A percentile compares a stretch with the other conserved stretches of the same genome.
Conservation (phyloP, 495 filamentous ascomycete genomes). For the Penicillium crystallinum region DNA sequence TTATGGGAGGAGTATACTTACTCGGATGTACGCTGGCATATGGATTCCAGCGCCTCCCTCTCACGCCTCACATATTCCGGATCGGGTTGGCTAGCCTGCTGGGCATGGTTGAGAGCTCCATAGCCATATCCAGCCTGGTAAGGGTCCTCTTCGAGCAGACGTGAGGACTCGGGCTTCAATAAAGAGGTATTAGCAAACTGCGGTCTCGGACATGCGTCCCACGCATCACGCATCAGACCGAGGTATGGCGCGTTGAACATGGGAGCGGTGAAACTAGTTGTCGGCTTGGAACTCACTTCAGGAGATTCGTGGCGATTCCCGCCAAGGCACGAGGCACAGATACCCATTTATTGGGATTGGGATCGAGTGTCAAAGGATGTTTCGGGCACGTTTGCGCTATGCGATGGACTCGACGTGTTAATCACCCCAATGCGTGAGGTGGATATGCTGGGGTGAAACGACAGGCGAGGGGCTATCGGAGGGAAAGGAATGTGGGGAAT, state of each 20-base stretch:
- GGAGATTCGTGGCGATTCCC: slow-evolving; percentile 37
- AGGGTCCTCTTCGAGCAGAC: slow-evolving; percentile 48
- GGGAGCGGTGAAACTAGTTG: neutral
- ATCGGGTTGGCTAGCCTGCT: slow-evolving; percentile 42
- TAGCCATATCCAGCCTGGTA: slow-evolving; percentile 49
- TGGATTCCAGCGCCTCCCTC: slow-evolving; percentile 48
- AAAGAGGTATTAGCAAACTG: slow-evolving; percentile 20
- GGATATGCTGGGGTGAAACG: slow-evolving; percentile 5
- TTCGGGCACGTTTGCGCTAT: slow-evolving; percentile 11
- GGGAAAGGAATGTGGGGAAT: slow-evolving; percentile 16
- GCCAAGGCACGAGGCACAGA: slow-evolving; percentile 50
- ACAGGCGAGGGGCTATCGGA: neutral
- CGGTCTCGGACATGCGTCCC: neutral
- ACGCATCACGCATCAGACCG: slow-evolving; percentile 14
- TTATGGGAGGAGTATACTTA: slow-evolving; percentile 20
- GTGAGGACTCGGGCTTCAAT: slow-evolving; percentile 44
- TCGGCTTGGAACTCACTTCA: slow-evolving; percentile 35
- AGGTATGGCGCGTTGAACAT: slow-evolving; percentile 16
- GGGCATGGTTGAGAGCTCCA: slow-evolving; percentile 36
- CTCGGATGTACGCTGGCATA: slow-evolving; percentile 51
- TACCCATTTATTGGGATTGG: slow-evolving; percentile 36
- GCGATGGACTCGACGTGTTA: slow-evolving; percentile 26
- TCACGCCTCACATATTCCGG: slow-evolving; percentile 46
- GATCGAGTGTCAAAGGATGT: slow-evolving; percentile 1
- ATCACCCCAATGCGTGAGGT: slow-evolving; percentile 18